These are phyloP conservation scores for Aleurites moluccanus DNA, from an alignment of 441 rosid genomes.

Conservation along the genomic window DNA sequence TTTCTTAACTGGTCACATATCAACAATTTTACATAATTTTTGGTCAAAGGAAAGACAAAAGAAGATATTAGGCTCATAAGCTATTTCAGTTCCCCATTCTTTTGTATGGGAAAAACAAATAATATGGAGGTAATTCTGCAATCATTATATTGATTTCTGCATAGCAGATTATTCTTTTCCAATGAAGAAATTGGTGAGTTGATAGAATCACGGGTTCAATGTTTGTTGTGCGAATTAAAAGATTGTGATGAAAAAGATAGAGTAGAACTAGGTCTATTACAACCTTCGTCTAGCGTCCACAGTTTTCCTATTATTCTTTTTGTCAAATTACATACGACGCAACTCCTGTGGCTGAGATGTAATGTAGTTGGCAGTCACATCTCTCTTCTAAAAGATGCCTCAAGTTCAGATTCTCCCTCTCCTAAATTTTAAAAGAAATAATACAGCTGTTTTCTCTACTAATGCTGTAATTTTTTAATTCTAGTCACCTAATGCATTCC, in stretches of 20 bases:
- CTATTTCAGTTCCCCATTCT: background rate
- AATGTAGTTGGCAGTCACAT: background rate
- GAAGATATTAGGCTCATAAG: background rate
- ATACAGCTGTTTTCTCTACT: constrained; percentile 1
- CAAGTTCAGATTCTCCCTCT: background rate
- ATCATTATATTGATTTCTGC: background rate
- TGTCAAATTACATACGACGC: background rate
- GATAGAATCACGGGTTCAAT: background rate
- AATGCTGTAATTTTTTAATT: background rate
- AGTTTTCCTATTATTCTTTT: too few relatives aligned
- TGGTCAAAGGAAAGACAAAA: background rate
- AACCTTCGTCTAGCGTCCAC: background rate
- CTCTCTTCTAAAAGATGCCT: background rate
- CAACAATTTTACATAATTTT: background rate
- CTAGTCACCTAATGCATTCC: background rate
- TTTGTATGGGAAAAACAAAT: background rate
- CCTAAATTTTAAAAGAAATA: background rate
- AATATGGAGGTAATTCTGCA: background rate
- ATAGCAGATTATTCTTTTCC: background rate
- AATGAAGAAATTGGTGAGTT: background rate
- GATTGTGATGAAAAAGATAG: background rate
- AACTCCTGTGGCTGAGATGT: background rate
- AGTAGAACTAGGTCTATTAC: background rate
- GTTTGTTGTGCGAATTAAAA: background rate
- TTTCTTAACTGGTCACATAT: background rate